Conservation (phyloP, 345 rosid genomes). For the Turritis glabra region DNA sequence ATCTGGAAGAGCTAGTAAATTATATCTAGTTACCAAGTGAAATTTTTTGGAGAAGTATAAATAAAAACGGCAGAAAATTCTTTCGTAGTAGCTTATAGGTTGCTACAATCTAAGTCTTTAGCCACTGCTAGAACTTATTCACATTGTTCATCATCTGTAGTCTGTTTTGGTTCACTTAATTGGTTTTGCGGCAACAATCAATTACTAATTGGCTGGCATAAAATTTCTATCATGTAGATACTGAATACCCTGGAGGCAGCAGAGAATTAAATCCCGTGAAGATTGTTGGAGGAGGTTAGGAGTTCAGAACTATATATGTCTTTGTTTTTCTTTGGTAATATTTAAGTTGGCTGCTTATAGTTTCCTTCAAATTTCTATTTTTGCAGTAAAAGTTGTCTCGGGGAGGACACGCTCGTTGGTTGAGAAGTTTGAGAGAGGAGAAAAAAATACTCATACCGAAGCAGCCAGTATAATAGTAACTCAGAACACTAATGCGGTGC, state of each 20-base stretch:
- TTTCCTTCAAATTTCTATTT: conserved; percentile 26
- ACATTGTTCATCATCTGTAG: not conserved
- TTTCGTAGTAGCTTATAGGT: not conserved
- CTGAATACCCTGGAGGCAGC: conserved; percentile 36
- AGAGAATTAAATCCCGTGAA: conserved; percentile 48
- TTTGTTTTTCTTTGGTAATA: not conserved
- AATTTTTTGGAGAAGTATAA: not conserved
- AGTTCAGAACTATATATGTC: conserved; percentile 20
- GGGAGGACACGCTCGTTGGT: conserved; percentile 93
- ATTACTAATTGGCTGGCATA: not conserved
- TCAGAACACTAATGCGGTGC: conserved; percentile 7
- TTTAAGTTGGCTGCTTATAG: not conserved
- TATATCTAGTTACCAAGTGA: not conserved
- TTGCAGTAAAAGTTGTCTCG: conserved; percentile 84
- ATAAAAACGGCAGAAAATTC: not conserved
- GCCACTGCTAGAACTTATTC: conserved; percentile 6
- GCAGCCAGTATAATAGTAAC: conserved; percentile 33
- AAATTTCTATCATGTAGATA: conserved; percentile 48
- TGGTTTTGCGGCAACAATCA: conserved; percentile 13
- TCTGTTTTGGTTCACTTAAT: conserved; percentile 4
- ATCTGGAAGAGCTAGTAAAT: not conserved
- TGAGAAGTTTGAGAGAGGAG: conserved; percentile 87
- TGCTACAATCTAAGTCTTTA: conserved; percentile 31
- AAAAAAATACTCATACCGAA: conserved; percentile 42
- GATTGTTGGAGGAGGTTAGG: conserved; percentile 77